Evolutionary conservation across 2,329 filamentous ascomycete genomes (phyloP).

Genomic region (Phaeomoniella chlamydospora): DNA sequence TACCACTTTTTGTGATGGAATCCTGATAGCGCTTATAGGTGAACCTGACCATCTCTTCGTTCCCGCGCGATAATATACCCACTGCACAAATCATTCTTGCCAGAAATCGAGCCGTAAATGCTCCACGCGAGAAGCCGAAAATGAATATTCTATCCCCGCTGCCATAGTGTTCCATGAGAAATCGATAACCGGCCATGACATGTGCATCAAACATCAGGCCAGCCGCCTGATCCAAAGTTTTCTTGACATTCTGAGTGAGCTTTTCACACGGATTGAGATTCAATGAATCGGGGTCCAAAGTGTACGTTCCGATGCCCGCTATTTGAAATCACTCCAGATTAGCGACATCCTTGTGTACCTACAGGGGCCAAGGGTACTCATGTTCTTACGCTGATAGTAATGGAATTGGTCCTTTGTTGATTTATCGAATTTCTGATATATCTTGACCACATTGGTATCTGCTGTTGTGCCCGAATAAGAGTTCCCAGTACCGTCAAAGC

Average conservation of each 20-base stretch:
- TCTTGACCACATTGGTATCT: slow-evolving; percentile 41
- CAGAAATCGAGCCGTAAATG: slow-evolving; percentile 39
- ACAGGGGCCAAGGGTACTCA: background rate
- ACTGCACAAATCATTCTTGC: slow-evolving; percentile 36
- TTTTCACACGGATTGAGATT: slow-evolving; percentile 22
- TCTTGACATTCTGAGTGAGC: slow-evolving; percentile 20
- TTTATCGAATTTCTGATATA: slow-evolving; percentile 29
- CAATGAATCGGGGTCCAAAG: slow-evolving; percentile 23
- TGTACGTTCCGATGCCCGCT: slow-evolving; percentile 34
- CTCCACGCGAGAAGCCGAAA: slow-evolving; percentile 39
- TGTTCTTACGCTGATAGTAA: slow-evolving; percentile 28
- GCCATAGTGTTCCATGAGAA: slow-evolving; percentile 39
- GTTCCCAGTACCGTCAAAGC: slow-evolving; percentile 14
- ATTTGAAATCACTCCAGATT: background rate
- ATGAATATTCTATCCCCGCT: slow-evolving; percentile 38
- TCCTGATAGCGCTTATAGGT: slow-evolving; percentile 25
- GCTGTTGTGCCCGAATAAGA: slow-evolving; percentile 18
- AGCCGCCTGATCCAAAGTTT: slow-evolving; percentile 28
- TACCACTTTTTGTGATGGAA: slow-evolving; percentile 8
- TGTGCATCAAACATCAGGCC: slow-evolving; percentile 37
- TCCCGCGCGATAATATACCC: slow-evolving; percentile 34
- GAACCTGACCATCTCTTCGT: slow-evolving; percentile 40
- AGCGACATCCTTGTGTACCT: too few species aligned
- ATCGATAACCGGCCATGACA: slow-evolving; percentile 37
- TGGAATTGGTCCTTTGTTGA: slow-evolving; percentile 29